Base-by-base conservation (phyloP, 345 rosid genomes). In the Pseudoturritis turrita region DNA sequence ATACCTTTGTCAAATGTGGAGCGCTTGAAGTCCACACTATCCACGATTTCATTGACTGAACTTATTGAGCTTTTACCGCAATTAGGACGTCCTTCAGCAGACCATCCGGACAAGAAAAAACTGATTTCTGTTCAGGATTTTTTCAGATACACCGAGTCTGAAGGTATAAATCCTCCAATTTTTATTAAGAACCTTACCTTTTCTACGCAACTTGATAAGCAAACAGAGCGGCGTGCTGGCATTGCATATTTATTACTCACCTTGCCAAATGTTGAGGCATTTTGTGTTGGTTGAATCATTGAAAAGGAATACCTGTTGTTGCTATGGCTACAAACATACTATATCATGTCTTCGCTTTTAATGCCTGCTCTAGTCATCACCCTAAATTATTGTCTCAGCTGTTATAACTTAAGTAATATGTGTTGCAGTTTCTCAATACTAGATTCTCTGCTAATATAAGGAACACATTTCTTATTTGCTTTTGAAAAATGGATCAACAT, bases 131-230 rank as follows among this genome's bases (percentile, higher is more conserved):
- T 91, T 63, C 99, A 95, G 85, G 96, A 95, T 76, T 95, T 95
- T 83, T 95, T 95, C 81, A 88, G 96, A 85, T 95, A 95, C 86
- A 91, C 99, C 0, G 98, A 95, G 62, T 58, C 91, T 60, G 99
- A 95, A 89, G 99, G 99, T 95, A 88, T 80, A 67, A 58, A 59
- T 80, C 61, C n/a, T n/a, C 50, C 7, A 23, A 8, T 18, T 58
- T 61, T 52, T 35, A 14, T 14, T 56, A 26, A 10, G 43, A 66
- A 14, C 35, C n/a, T n/a, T n/a, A n/a, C n/a, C 0, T 25, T 3
- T 62, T 29, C 25, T 37, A 65, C 15, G 15, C 18, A 15, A 62
- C 36, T 37, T 47, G 8, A 22, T 19, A 26, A 4, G 28, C 21
- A 73, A 56, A 35, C 17, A 55, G 29, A 22, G 71, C 21, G 3